Conservation (phyloP, 176 grass and related monocot species). For the Rhynchospora pubera region DNA sequence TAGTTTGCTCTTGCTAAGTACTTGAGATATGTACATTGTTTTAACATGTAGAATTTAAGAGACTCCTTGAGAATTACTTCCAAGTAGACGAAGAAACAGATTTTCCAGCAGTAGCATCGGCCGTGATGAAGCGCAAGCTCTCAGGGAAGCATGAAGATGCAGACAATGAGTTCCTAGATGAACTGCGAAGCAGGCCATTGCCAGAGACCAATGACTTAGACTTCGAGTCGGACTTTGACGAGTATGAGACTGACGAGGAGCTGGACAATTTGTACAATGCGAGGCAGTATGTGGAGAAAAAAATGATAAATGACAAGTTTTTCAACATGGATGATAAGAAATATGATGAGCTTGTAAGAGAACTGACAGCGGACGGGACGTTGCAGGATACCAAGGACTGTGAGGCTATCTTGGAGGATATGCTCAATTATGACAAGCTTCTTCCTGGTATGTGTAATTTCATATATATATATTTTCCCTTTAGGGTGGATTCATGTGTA, state of each 20-base stretch:
- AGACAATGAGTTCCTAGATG: conserved; percentile 52
- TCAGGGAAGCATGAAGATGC: conserved; percentile 38
- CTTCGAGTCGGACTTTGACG: conserved; percentile 56
- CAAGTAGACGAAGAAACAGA: conserved; percentile 33
- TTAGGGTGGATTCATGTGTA: not conserved
- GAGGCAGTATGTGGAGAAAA: conserved; percentile 73
- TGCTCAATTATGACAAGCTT: conserved; percentile 74
- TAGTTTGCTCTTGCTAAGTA: not conserved
- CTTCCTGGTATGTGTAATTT: conserved; percentile 54
- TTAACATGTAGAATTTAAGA: conserved; percentile 47
- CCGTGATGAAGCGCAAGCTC: conserved; percentile 40
- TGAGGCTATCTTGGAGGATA: conserved; percentile 82
- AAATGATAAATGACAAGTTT: conserved; percentile 42
- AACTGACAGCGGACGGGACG: conserved; percentile 34
- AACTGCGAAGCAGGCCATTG: conserved; percentile 34
- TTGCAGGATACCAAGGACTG: conserved; percentile 61
- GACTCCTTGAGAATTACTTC: conserved; percentile 44
- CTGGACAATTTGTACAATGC: conserved; percentile 71
- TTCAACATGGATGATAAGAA: conserved; percentile 71
- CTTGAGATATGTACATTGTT: not conserved
- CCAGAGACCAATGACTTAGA: conserved; percentile 40
- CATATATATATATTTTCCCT: not conserved
- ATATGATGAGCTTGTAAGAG: conserved; percentile 52
- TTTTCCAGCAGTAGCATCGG: conserved; percentile 28
- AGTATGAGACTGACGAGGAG: conserved; percentile 61